Evolutionary conservation across 2,329 filamentous ascomycete genomes (phyloP).

Genomic region (Colletotrichum acutatum): DNA sequence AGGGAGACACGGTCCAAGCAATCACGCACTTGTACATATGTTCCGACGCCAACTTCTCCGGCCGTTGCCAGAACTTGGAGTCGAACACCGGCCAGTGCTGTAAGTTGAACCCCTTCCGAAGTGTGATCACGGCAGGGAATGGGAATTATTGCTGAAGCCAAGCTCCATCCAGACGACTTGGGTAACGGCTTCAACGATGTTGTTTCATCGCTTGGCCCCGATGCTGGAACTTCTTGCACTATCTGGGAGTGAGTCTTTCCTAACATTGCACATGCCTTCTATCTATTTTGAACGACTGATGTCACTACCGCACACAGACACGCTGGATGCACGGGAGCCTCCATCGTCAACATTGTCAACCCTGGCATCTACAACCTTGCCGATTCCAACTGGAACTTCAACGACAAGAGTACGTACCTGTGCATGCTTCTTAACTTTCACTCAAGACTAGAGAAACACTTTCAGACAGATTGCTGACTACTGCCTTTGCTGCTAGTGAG

Average conservation of each 20-base stretch:
- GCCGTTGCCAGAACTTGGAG: not conserved
- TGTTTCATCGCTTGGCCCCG: not conserved
- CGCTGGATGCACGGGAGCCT: not conserved
- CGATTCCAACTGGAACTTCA: not conserved
- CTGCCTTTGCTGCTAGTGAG: not conserved
- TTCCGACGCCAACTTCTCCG: not conserved
- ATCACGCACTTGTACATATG: not conserved
- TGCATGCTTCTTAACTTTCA: not conserved
- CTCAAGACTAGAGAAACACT: not conserved
- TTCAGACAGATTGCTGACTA: not conserved
- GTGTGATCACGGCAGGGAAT: too few relatives aligned
- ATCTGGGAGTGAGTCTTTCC: not conserved
- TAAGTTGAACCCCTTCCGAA: not conserved
- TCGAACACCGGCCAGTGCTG: not conserved
- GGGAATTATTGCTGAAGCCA: too few relatives aligned
- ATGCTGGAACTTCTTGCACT: not conserved
- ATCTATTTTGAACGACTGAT: too few relatives aligned
- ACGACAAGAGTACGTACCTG: not conserved
- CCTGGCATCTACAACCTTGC: constrained; percentile 1
- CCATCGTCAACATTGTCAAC: not conserved
- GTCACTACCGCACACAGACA: not conserved
- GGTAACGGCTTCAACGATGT: not conserved
- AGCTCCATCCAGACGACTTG: not conserved
- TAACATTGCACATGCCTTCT: not conserved
- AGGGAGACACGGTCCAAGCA: not conserved